These are phyloP conservation scores for Auxenochlorella pyrenoidosa DNA, from an alignment of 139 green algal species.

Conservation along the genomic window DNA sequence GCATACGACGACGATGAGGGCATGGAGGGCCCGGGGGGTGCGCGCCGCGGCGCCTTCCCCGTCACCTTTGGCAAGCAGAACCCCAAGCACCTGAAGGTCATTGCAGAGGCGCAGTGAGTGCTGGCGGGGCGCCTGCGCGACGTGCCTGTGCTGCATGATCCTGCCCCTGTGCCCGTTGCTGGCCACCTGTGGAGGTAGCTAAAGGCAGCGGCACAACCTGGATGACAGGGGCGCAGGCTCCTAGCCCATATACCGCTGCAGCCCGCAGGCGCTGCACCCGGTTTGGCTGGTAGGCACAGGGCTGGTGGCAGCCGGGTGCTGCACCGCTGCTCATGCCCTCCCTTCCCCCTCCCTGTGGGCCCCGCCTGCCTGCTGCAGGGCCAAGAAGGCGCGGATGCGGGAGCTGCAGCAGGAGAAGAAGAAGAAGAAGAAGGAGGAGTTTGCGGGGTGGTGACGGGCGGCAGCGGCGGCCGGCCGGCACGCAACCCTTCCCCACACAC, in stretches of 20 bases:
- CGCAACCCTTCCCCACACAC: too few relatives aligned
- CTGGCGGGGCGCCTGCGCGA: too few relatives aligned
- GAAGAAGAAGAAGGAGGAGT: conserved; percentile 40
- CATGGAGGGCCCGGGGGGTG: neutral
- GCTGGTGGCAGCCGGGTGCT: too few relatives aligned
- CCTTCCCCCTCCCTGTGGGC: neutral
- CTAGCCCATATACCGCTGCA: too few relatives aligned
- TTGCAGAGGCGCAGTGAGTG: neutral
- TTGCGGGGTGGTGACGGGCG: conserved; percentile 13
- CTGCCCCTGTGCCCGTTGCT: neutral
- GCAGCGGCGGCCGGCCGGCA: too few relatives aligned
- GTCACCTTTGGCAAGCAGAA: conserved; percentile 33
- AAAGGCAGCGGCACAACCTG: too few relatives aligned
- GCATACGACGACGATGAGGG: conserved; percentile 9
- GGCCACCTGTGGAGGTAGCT: too few relatives aligned
- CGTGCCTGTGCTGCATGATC: neutral
- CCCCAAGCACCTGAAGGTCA: conserved; percentile 15
- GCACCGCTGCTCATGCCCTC: neutral
- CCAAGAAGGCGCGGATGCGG: conserved; percentile 29
- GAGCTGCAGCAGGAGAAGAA: conserved; percentile 39
- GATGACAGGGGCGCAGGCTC: too few relatives aligned
- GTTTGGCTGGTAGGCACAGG: too few relatives aligned
- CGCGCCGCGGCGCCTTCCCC: conserved; percentile 20
- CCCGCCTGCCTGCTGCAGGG: neutral
- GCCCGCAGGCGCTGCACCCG: too few relatives aligned